Evolutionary conservation across 805 yeast species (phyloP).

Genomic region (Ogataea polymorpha): DNA sequence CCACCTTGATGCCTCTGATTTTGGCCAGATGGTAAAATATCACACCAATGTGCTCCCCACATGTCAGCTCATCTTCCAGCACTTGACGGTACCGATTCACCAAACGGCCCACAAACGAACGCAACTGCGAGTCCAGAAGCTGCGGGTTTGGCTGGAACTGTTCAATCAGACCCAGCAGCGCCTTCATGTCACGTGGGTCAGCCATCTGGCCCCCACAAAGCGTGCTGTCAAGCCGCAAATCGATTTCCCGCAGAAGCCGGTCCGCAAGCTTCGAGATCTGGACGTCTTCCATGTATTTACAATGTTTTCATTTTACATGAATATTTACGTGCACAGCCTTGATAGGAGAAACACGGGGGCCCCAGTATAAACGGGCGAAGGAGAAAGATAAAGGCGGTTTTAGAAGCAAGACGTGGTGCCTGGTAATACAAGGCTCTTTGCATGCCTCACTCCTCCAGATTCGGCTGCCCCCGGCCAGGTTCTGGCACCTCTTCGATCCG

Average conservation of each 20-base stretch:
- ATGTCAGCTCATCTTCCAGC: slow-evolving; percentile 3
- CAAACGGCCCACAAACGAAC: slow-evolving; percentile 32
- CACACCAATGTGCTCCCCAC: slow-evolving; percentile 19
- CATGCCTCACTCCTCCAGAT: no score
- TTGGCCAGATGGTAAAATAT: slow-evolving; percentile 61
- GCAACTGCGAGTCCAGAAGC: slow-evolving; percentile 43
- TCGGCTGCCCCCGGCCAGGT: no score
- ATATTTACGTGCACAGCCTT: no score
- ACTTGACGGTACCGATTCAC: slow-evolving; percentile 25
- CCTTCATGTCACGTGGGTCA: background rate
- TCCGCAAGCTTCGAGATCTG: slow-evolving; percentile 6
- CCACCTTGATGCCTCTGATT: slow-evolving; percentile 60
- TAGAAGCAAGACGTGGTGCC: no score
- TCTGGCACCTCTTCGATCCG: no score
- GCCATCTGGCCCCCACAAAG: background rate
- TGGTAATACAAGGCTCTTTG: no score
- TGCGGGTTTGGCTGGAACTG: slow-evolving; percentile 56
- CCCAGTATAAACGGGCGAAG: no score
- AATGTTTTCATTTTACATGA: background rate
- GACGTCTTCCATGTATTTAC: slow-evolving; percentile 6
- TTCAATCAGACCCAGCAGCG: slow-evolving; percentile 32
- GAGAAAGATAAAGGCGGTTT: no score
- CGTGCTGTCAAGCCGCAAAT: background rate
- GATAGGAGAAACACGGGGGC: no score
- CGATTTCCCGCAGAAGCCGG: slow-evolving; percentile 6